Conservation (phyloP, 257 asterid genomes). For the Fraxinus quadrangulata region DNA sequence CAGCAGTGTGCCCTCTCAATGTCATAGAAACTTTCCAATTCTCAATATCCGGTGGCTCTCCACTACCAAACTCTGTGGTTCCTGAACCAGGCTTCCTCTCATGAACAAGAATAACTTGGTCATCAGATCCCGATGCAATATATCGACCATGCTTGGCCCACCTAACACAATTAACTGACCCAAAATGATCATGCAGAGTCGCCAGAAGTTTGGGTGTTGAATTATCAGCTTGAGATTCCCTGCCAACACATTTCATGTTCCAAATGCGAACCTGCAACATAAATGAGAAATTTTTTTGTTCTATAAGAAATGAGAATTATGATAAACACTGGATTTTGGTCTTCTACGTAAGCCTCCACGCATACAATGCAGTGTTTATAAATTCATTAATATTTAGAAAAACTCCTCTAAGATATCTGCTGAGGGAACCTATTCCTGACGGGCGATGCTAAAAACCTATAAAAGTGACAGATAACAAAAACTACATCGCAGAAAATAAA, state of each 20-base stretch:
- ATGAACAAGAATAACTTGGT: constrained; percentile 89
- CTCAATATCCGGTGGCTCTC: constrained; percentile 97
- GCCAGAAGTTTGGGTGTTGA: constrained; percentile 80
- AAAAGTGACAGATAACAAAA: neutral
- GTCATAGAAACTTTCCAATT: constrained; percentile 97
- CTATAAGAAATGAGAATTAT: neutral
- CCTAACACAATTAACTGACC: constrained; percentile 97
- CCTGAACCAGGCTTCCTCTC: constrained; percentile 98
- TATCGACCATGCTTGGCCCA: constrained; percentile 97
- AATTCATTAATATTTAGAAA: neutral
- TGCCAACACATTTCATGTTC: constrained; percentile 84
- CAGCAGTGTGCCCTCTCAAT: constrained; percentile 98
- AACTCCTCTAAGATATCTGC: neutral
- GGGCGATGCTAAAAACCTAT: too few relatives aligned
- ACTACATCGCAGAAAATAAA: neutral
- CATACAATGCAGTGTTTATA: neutral
- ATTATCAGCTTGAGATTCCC: constrained; percentile 58
- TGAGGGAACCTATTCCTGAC: neutral
- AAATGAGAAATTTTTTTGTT: constrained; percentile 23
- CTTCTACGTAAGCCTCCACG: neutral
- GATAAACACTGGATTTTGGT: neutral
- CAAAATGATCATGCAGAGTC: constrained; percentile 93
- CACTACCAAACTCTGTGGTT: constrained; percentile 94
- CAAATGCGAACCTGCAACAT: constrained; percentile 84
- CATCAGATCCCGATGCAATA: constrained; percentile 97